Conservation (phyloP, 495 filamentous ascomycete genomes). For the Astrocystis sublimbata region DNA sequence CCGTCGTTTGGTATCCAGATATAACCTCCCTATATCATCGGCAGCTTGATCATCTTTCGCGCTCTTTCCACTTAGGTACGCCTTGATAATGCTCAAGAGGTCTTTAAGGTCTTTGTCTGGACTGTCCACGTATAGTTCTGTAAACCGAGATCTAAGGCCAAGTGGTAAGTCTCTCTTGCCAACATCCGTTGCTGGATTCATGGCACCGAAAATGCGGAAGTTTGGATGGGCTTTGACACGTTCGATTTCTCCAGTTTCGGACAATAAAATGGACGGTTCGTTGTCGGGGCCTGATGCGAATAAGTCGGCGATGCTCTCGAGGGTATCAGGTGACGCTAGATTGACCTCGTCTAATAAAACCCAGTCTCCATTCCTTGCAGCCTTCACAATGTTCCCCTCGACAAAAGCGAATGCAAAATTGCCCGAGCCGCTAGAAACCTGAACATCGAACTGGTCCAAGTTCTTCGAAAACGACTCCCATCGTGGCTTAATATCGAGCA, state of each 20-base stretch:
- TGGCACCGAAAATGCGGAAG: constrained; percentile 95
- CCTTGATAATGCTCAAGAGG: constrained; percentile 77
- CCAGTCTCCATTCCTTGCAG: constrained; percentile 93
- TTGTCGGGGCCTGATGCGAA: constrained; percentile 66
- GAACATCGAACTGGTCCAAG: constrained; percentile 77
- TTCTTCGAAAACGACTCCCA: constrained; percentile 81
- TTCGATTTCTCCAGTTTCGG: constrained; percentile 89
- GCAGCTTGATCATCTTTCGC: constrained; percentile 64
- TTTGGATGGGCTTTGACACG: constrained; percentile 85
- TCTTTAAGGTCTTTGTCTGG: constrained; percentile 84
- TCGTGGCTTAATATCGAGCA: constrained; percentile 60
- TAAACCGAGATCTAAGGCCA: constrained; percentile 83
- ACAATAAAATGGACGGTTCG: constrained; percentile 78
- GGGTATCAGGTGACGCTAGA: constrained; percentile 86
- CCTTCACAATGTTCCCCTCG: constrained; percentile 91
- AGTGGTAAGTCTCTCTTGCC: constrained; percentile 91
- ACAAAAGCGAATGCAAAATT: constrained; percentile 94
- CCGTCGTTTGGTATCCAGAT: constrained; percentile 80
- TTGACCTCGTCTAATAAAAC: constrained; percentile 98
- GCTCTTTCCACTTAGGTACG: constrained; percentile 73
- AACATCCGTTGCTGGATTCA: constrained; percentile 98
- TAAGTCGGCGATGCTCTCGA: constrained; percentile 89
- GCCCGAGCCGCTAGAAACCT: constrained; percentile 73
- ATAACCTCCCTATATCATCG: constrained; percentile 78
- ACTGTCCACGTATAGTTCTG: constrained; percentile 87